These are phyloP conservation scores for Auriscalpium orientale DNA, from an alignment of 768 basidiomycete genomes.

Conservation along the genomic window DNA sequence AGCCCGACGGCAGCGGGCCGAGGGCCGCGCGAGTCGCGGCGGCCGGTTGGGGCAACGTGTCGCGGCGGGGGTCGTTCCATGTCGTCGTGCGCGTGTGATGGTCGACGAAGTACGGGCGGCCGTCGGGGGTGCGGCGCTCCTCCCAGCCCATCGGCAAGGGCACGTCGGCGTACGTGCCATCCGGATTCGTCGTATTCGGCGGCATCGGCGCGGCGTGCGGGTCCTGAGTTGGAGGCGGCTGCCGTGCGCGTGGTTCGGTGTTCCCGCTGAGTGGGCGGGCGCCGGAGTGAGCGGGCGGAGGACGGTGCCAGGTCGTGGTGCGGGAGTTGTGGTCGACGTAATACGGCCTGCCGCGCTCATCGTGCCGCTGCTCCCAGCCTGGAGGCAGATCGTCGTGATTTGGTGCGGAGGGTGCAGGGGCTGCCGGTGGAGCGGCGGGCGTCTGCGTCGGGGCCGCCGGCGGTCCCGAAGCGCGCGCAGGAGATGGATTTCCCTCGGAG, in stretches of 20 bases:
- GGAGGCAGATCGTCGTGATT: conserved; percentile 63
- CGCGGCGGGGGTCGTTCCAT: conserved; percentile 81
- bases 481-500: neutral
- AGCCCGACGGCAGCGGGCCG: conserved; percentile 82
- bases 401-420: conserved; percentile 19
- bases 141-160: conserved; percentile 90
- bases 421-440: neutral
- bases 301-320: conserved; percentile 75
- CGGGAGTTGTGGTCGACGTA: conserved; percentile 85
- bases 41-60: conserved; percentile 38
- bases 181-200: conserved; percentile 12
- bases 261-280: conserved; percentile 15
- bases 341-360: conserved; percentile 65
- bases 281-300: conserved; percentile 22
- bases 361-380: conserved; percentile 80
- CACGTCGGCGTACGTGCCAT: conserved; percentile 44
- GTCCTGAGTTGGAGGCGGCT: conserved; percentile 6
- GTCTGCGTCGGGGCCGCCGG: conserved; percentile 1
- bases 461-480: neutral
- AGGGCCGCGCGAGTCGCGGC: conserved; percentile 38
- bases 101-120: conserved; percentile 67
- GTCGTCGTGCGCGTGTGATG: conserved; percentile 83
- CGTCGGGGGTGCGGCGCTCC: conserved; percentile 84
- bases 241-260: conserved; percentile 9
- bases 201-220: conserved; percentile 3